phyloP scores from a whole-genome alignment of 768 basidiomycete genomes.

The Termitomyces sp. region DNA sequence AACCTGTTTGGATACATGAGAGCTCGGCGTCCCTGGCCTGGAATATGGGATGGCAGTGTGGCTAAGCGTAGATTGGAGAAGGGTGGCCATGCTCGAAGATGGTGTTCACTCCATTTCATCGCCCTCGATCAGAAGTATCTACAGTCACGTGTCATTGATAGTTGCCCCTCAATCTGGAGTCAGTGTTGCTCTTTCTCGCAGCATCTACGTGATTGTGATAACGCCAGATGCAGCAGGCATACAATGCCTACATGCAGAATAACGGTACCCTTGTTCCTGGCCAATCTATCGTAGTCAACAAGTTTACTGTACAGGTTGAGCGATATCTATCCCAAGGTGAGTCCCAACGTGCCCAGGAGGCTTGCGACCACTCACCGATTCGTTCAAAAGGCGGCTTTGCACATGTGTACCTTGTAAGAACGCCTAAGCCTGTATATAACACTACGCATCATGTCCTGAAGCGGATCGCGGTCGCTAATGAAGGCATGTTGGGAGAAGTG shows the following conservation, averaged over 20 bases:
- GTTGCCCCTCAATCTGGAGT: not conserved
- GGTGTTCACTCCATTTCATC: not conserved
- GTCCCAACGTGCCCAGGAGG: slow-evolving; percentile 9
- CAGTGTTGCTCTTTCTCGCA: not conserved
- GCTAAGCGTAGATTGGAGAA: slow-evolving; percentile 15
- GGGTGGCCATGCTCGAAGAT: slow-evolving; percentile 14
- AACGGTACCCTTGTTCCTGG: slow-evolving; percentile 75
- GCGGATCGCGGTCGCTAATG: slow-evolving; percentile 88
- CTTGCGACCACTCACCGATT: slow-evolving; percentile 13
- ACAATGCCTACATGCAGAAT: slow-evolving; percentile 43
- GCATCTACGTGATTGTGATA: not conserved
- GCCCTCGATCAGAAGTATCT: not conserved
- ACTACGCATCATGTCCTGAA: slow-evolving; percentile 97
- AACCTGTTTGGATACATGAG: slow-evolving; percentile 24
- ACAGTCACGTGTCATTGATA: slow-evolving; percentile 7
- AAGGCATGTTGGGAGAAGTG: slow-evolving; percentile 86
- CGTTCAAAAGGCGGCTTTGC: slow-evolving; percentile 82
- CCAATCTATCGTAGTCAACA: slow-evolving; percentile 85
- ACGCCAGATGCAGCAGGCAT: slow-evolving; percentile 41
- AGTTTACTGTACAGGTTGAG: slow-evolving; percentile 87
- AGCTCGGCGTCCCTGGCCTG: slow-evolving; percentile 48
- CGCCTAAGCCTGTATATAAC: slow-evolving; percentile 79
- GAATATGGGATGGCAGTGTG: slow-evolving; percentile 38
- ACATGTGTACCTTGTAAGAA: slow-evolving; percentile 93
- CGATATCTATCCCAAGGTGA: slow-evolving; percentile 92